Conservation (phyloP, 768 basidiomycete genomes). For the Russula lepida region DNA sequence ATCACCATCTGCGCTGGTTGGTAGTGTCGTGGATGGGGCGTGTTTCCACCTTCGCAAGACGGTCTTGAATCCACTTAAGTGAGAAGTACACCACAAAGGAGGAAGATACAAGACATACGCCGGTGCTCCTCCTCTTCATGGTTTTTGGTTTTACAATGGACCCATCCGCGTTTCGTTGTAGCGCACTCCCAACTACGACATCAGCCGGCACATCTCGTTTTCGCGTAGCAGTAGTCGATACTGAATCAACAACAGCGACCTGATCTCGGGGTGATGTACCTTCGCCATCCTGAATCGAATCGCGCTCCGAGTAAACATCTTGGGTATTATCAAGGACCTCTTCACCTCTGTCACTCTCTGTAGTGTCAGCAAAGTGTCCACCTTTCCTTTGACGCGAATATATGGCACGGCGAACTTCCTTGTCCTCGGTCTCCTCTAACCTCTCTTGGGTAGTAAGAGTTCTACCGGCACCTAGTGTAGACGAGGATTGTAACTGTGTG, state of each 20-base stretch:
- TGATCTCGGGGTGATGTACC: background rate
- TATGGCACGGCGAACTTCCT: constrained; percentile 44
- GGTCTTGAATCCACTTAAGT: constrained; percentile 24
- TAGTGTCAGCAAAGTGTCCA: constrained; percentile 9
- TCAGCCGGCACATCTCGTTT: constrained; percentile 24
- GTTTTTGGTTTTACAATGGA: constrained; percentile 41
- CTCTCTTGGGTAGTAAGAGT: constrained; percentile 50
- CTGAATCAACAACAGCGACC: constrained; percentile 5
- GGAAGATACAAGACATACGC: constrained; percentile 32
- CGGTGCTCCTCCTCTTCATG: constrained; percentile 36
- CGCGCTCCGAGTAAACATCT: background rate
- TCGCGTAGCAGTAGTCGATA: background rate
- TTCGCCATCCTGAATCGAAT: background rate
- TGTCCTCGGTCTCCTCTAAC: constrained; percentile 51
- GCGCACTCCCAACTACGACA: constrained; percentile 48
- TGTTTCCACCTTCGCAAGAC: constrained; percentile 47
- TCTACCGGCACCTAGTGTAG: constrained; percentile 75
- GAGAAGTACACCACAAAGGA: background rate
- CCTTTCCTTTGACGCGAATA: constrained; percentile 41
- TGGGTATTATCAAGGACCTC: background rate
- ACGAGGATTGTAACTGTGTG: constrained; percentile 64
- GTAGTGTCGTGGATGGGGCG: constrained; percentile 24
- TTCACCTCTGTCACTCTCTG: constrained; percentile 9
- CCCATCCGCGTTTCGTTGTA: constrained; percentile 61
- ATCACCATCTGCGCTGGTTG: constrained; percentile 26